These are phyloP conservation scores for Penicillium fuscoglaucum DNA, from an alignment of 2,329 filamentous ascomycete species.

Conservation along the genomic window DNA sequence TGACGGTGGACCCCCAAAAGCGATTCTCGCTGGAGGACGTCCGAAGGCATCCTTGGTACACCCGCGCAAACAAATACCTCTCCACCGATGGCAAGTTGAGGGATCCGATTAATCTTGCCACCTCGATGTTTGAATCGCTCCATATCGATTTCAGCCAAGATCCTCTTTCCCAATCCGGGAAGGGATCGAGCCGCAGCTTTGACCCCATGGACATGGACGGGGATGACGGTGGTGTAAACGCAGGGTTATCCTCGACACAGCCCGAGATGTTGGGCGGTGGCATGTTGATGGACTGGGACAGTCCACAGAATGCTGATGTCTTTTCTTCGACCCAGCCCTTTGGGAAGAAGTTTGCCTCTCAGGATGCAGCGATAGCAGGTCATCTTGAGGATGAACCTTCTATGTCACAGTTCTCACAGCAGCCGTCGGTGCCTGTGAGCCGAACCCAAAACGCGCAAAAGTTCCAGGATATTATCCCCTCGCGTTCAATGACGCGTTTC, in stretches of 20 bases:
- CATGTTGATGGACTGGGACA: slow-evolving; percentile 83
- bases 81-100: slow-evolving; percentile 70
- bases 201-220: slow-evolving; percentile 72
- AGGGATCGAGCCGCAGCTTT: slow-evolving; percentile 37
- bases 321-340: slow-evolving; percentile 51
- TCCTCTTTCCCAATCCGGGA: slow-evolving; percentile 53
- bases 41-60: slow-evolving; percentile 93
- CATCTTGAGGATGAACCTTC: slow-evolving; percentile 82
- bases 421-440: slow-evolving; percentile 74
- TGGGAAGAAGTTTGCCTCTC: slow-evolving; percentile 35
- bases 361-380: slow-evolving; percentile 53
- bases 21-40: slow-evolving; percentile 87
- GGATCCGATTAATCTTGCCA: slow-evolving; percentile 83
- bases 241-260: slow-evolving; percentile 74
- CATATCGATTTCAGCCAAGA: slow-evolving; percentile 81
- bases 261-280: slow-evolving; percentile 76
- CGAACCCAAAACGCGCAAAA: slow-evolving; percentile 85
- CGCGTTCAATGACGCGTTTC: slow-evolving; percentile 86
- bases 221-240: slow-evolving; percentile 37
- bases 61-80: slow-evolving; percentile 74
- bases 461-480: slow-evolving; percentile 88
- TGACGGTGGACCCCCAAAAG: slow-evolving; percentile 71
- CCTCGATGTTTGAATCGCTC: slow-evolving; percentile 88
- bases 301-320: slow-evolving; percentile 58
- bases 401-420: slow-evolving; percentile 77